Evolutionary conservation across 202 grass and related monocot species (phyloP), one percentile per base, ranked within the genome.

Genomic region (Zizania palustris): DNA sequence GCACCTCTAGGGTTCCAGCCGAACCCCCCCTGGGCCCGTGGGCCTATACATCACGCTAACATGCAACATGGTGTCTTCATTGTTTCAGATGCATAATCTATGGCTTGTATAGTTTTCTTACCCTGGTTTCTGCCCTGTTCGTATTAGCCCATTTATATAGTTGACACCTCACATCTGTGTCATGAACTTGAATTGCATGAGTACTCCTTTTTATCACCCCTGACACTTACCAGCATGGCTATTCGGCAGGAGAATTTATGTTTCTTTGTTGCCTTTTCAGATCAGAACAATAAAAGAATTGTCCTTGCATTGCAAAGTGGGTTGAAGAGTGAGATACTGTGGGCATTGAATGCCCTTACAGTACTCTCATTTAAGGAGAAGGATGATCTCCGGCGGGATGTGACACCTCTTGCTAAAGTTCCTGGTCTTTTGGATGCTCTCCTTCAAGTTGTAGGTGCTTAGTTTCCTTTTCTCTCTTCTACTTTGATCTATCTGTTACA

Each of bases 361-460:
- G 67, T 90, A 42, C 91, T 98, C 83, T 98, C 96, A 20, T 98
- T 98, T 83, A 98, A 98, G 74, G 96, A 98, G 63, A 98, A 98
- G 68, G 96, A 98, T 73, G 96, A 98, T 42, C n/a, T 89, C 38
- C 89, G 91, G 8, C 69, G 89, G 74, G 96, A 98, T 84, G 77
- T 87, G 40, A 89, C 90, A 69, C 73, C 96, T 35, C 91, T 98
- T 65, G 86, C 91, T 77, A 98, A 92, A 89, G 87, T 98, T 67
- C 80, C 96, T 78, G 96, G 96, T 37, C 83, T 98, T 34, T 83
- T 98, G 75, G 96, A 98, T 79, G 85, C 91, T 72, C 85, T 98
- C 79, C 96, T 98, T 88, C 96, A 95, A 92, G 96, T 98, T 81
- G 96, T 98, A 95, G 51, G 96, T 84, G 41, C 42, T 77, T 39